Evolutionary conservation across 148 eudicot genomes (phyloP), one percentile per base, ranked within the genome.

Genomic region (Agrostemma githago): DNA sequence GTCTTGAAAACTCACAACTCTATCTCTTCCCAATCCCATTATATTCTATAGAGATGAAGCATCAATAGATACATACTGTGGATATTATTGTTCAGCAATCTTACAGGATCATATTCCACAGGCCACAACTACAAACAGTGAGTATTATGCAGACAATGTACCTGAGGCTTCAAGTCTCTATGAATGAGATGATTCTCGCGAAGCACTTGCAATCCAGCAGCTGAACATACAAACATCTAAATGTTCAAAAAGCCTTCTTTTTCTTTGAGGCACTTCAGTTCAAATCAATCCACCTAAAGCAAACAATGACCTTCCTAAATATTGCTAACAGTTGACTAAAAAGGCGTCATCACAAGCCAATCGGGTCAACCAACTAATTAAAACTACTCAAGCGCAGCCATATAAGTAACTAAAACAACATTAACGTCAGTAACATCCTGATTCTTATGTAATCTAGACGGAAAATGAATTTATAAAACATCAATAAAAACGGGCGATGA

Each of bases 141-240:
- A 41, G 4, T 4, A 5, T 14, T 38, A n/a, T 1, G 67, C 21
- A 42, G 21, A 71, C 61, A 34, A 34, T 72, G 60, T 72, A 86
- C 89, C 84, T 86, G 89, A 7, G 89, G 89, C 67, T 86, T 86
- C 51, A 86, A 48, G 74, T 86, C 89, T 83, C 89, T 83, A 76
- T 86, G 89, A 67, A 86, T 86, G 44, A 86, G 85, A 77, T 75
- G 76, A 69, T 81, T 86, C 19, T 81, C 86, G 60, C 84, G 81
- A 66, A 86, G 86, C 74, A 81, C 86, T 66, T 82, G 86, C 69
- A 86, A 72, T 76, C 88, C 89, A 4, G 83, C 82, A 82, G 86
- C 89, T 86, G 89, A 73, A 74, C 42, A 71, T 43, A 74, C 65
- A 70, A 14, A 74, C 43, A 34, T 46, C n/a, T 40, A n/a, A 26